Percentiles rank a stretch among this genome's conserved stretches.
These are phyloP conservation scores for Neohortaea acidophila DNA, from an alignment of 495 filamentous ascomycete genomes.

Conservation along the genomic window DNA sequence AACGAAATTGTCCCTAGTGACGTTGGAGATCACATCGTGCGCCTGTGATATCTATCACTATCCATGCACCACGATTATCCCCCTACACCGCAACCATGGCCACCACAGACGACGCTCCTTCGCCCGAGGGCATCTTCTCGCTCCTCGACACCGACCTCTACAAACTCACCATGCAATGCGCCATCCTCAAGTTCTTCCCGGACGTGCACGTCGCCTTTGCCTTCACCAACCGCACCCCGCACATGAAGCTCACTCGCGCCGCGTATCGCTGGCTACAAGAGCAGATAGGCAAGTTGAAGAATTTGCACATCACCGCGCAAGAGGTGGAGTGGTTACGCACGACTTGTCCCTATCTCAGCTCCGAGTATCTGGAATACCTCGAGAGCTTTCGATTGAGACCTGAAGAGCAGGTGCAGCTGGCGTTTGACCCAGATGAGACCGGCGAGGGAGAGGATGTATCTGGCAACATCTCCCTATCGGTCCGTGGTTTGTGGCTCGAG, in stretches of 20 bases:
- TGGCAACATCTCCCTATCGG: conserved; percentile 57
- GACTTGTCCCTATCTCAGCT: conserved; percentile 67
- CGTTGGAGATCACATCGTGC: no score
- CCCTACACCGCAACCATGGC: conserved; percentile 3
- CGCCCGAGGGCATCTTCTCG: conserved; percentile 64
- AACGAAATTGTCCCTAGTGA: no score
- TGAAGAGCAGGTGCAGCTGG: conserved; percentile 56
- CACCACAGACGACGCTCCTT: conserved; percentile 4
- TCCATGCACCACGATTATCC: no score
- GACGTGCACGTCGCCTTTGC: conserved; percentile 73
- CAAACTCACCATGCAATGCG: conserved; percentile 98
- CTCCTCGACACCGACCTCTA: conserved; percentile 95
- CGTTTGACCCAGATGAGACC: conserved; percentile 50
- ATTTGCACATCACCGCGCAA: conserved; percentile 58
- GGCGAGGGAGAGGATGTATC: conserved; percentile 50
- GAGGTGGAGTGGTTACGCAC: conserved; percentile 64
- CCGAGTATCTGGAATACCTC: conserved; percentile 65
- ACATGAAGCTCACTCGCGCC: conserved; percentile 72
- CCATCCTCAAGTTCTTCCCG: conserved; percentile 77
- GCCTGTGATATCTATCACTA: no score
- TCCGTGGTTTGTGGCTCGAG: conserved; percentile 77
- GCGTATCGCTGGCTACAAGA: conserved; percentile 74
- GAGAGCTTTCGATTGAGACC: conserved; percentile 66
- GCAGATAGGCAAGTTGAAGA: conserved; percentile 67
- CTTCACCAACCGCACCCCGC: conserved; percentile 86